phyloP scores from a whole-genome alignment of 768 basidiomycete species.

The Leccinum barrowsii region DNA sequence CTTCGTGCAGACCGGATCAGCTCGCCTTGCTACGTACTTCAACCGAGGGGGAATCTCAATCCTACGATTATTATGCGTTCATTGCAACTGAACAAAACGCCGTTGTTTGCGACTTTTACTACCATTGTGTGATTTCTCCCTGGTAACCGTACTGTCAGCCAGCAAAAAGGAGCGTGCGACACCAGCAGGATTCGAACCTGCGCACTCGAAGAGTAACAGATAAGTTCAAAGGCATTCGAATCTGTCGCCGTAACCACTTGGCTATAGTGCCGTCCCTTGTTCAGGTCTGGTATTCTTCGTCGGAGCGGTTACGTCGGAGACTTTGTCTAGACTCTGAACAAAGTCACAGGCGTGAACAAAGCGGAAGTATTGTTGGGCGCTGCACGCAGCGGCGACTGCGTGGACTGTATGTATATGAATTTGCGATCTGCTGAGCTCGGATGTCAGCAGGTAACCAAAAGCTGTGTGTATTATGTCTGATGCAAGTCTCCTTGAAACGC shows the following conservation, averaged over 20 bases:
- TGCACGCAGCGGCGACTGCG: neutral
- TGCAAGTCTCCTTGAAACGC: neutral
- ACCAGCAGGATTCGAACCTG: slow-evolving; percentile 68
- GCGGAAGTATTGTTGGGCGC: too few species aligned
- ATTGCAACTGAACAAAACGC: neutral
- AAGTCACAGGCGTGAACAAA: too few species aligned
- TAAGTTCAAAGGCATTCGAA: slow-evolving; percentile 41
- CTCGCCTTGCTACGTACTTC: neutral
- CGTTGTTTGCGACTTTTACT: neutral
- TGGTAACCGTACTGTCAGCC: neutral
- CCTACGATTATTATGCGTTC: neutral
- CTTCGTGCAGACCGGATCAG: neutral
- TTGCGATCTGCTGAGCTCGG: neutral
- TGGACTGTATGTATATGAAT: neutral
- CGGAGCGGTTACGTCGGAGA: too few species aligned
- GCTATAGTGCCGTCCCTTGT: slow-evolving; percentile 47
- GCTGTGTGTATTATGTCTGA: neutral
- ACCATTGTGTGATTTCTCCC: neutral
- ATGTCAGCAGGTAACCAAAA: neutral
- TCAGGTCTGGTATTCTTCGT: neutral
- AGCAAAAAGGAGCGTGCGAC: slow-evolving; percentile 35
- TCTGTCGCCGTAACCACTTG: slow-evolving; percentile 79
- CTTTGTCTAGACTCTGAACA: neutral
- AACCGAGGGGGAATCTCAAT: neutral
- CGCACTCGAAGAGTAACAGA: slow-evolving; percentile 68